A percentile compares a stretch with the other conserved stretches of the same genome.
These are phyloP conservation scores for Paraglomus occultum DNA, from an alignment of 192 early-diverging fungal genomes.

Conservation along the genomic window DNA sequence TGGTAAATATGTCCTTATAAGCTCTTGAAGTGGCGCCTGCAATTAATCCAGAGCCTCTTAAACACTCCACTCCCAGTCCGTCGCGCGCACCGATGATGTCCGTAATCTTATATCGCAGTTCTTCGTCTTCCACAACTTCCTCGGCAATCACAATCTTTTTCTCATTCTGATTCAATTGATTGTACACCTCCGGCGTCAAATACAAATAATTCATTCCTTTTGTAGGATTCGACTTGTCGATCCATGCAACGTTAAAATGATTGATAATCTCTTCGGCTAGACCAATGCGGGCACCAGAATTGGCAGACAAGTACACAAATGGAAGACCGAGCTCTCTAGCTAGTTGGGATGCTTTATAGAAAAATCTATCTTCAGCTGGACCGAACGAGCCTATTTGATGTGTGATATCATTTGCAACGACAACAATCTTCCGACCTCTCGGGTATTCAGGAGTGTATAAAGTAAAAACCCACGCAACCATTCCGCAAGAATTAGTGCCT, in stretches of 20 bases:
- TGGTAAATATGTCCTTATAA: constrained; percentile 97
- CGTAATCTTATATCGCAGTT: constrained; percentile 76
- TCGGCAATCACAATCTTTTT: constrained; percentile 73
- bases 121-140: constrained; percentile 68
- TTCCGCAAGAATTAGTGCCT: constrained; percentile 90
- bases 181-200: constrained; percentile 70
- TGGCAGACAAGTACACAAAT: constrained; percentile 94
- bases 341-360: constrained; percentile 88
- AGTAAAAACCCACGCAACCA: constrained; percentile 94
- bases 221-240: constrained; percentile 71
- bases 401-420: constrained; percentile 99
- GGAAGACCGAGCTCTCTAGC: constrained; percentile 86
- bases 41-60: constrained; percentile 96
- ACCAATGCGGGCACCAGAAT: constrained; percentile 98
- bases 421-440: constrained; percentile 77
- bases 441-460: constrained; percentile 94
- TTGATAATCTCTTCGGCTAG: constrained; percentile 90
- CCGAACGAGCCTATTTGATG: constrained; percentile 97
- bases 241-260: constrained; percentile 87
- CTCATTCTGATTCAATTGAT: constrained; percentile 54
- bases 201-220: constrained; percentile 96
- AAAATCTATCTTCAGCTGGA: constrained; percentile 87
- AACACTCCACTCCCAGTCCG: constrained; percentile 95
- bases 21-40: constrained; percentile 94
- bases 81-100: constrained; percentile 85